Evolutionary conservation across 2,329 filamentous ascomycete species (phyloP), one percentile per base, ranked within the genome.

Genomic region (Claviceps sp.): DNA sequence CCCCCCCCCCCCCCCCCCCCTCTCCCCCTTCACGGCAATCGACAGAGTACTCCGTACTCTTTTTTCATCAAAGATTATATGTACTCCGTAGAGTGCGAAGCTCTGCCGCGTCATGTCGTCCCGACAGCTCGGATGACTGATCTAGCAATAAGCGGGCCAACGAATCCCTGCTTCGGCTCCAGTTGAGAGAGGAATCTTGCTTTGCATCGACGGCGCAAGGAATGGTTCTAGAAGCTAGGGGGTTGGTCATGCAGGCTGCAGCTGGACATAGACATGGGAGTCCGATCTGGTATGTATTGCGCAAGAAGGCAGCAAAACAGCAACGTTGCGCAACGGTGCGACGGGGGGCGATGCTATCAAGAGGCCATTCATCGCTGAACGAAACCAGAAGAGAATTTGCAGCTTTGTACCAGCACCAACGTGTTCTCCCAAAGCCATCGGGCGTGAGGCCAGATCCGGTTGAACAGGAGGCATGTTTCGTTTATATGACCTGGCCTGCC

Each of bases 91-190:
- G 13, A 38, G 13, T 34, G 29, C 49, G 23, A 47, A 36, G 14
- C 17, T 36, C 36, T 47, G 16, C 38, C n/a, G 40, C 42, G 5
- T 26, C 47, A 16, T 16, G 26, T 50, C 29, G 53, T 54, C 53
- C 53, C 50, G 50, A 54, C 50, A 52, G 50, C 43, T 50, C 29
- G 52, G 50, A 44, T 52, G 22, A 36, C 47, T 54, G 47, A 40
- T 48, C 46, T 45, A 47, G 49, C 45, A 26, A 49, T 50, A 46
- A 52, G 47, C 50, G 50, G 47, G 50, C 45, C 50, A 36, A 34
- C 9, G 9, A 39, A 52, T 52, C 52, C 52, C 38, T 52, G 52
- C 50, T 29, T 13, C 43, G 45, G 42, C 42, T 48, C 14, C 23
- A 20, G 29, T n/a, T 47, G 36, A 43, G 23, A 47, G 47, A 11